Evolutionary conservation across 2,329 filamentous ascomycete species (phyloP), one percentile per base, ranked within the genome.

Genomic region (Microdochium trichocladiopsis): DNA sequence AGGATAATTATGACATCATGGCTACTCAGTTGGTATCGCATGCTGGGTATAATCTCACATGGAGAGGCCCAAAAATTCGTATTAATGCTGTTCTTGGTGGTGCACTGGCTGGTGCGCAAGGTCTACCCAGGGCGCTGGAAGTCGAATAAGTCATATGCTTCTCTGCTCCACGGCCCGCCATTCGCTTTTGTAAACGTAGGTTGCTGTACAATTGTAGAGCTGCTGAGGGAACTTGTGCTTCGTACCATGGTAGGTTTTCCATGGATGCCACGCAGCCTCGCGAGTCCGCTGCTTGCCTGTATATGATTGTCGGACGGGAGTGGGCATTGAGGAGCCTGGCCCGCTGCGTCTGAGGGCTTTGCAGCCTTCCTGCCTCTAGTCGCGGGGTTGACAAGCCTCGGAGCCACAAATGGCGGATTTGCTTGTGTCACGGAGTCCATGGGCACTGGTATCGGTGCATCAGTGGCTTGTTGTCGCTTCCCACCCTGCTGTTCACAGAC

Each of bases 111-210:
- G n/a, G n/a, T 45, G 36, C 21, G 25, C 48, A 48, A 8, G 21
- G 45, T 21, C 53, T 55, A 60, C 41, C 64, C 16, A 64, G 84
- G 85, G 48, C 80, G 73, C 61, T 76, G 81, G 60, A 72, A 78
- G 36, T 80, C 82, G 56, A 89, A 78, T 48, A 89, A 61, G 63
- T 89, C 86, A 57, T 80, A 75, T 1, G 86, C 84, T 61, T 88
- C 85, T 23, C 75, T 77, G 58, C 83, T 88, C 86, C 86, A 89
- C 0, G 86, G 80, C 2, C 84, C 84, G 16, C 79, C 71, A 57
- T 78, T 80, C 2, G 73, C 75, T 59, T 71, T 76, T 2, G 67
- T 67, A 52, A 79, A 78, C 2, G 71, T 72, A 10, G 73, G 70
- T 21, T 22, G n/a, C 11, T 3, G 57, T 62, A 55, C 52, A 63